Evolutionary conservation across 805 yeast genomes (phyloP), one percentile per base, ranked within the genome.

Genomic region (Debaryomyces tyrocola): DNA sequence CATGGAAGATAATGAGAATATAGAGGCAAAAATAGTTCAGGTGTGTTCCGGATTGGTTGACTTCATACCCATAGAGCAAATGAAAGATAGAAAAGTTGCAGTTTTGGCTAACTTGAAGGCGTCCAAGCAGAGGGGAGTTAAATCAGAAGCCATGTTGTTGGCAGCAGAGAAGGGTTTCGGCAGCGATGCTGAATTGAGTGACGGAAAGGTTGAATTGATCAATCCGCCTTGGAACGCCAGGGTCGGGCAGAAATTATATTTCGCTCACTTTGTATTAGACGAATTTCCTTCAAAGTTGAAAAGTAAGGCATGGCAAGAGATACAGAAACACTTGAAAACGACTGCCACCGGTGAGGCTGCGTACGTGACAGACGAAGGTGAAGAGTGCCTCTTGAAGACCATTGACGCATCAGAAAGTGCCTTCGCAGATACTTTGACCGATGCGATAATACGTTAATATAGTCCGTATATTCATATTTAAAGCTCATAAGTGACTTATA

Each of bases 21-120:
- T 53, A 17, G 35, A 33, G 20, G 17, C 17, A 10, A 48, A 45
- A 15, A 41, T 46, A 4, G n/a, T 67, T 52, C 78, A 79, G 43
- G 82, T 84, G 1, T 81, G 86, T 51, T 80, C 85, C 42, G 89
- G 89, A 0, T 63, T 84, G 6, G 83, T 78, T 20, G 69, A 70
- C 6, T 66, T 58, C 45, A 56, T 82, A 1, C 67, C 79, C 0
- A 51, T 52, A 5, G 73, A 69, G 0, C 52, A 69, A 20, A 55
- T 84, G 54, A 49, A 64, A 4, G 56, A 65, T 24, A 61, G 67
- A 4, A 55, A 65, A 20, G 84, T 83, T 2, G 82, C 83, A 0
- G 66, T 84, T 2, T 68, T 83, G 17, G 72, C 77, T 5, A 84
- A 84, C 54, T 61, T 84, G 60, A 84, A 83, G 53, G 77, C 83